Conservation (phyloP, 2,329 filamentous ascomycete species). For the Aspergillus ustus region DNA sequence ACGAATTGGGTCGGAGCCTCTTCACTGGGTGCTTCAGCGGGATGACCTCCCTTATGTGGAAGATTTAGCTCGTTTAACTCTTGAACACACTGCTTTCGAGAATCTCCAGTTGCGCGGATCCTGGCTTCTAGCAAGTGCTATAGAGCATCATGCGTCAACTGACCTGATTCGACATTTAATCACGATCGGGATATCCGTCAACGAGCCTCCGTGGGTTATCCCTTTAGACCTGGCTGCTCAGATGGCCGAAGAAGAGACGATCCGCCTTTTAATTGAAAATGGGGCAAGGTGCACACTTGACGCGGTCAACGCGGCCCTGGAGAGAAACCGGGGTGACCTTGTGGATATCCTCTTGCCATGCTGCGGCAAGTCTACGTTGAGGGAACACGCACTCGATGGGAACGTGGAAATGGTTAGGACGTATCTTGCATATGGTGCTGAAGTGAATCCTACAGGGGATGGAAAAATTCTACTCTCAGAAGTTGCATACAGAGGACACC, state of each 20-base stretch:
- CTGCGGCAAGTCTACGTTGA: not conserved
- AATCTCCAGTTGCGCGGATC: not conserved
- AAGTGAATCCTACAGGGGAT: not conserved
- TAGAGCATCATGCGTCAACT: not conserved
- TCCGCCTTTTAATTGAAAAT: not conserved
- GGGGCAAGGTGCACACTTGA: not conserved
- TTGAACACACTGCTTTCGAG: not conserved
- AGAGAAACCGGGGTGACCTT: not conserved
- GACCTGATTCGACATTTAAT: not conserved
- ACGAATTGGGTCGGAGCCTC: not conserved
- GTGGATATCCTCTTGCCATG: not conserved
- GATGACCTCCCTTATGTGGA: not conserved
- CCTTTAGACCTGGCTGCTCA: no score
- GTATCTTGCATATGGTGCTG: not conserved
- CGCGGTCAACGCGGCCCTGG: not conserved
- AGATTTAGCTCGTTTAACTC: not conserved
- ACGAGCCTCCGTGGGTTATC: not conserved
- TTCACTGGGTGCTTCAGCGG: not conserved
- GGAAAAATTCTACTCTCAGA: not conserved
- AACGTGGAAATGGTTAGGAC: not conserved
- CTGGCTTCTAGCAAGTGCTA: not conserved
- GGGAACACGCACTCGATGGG: not conserved
- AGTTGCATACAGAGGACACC: not conserved
- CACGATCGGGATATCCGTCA: not conserved
- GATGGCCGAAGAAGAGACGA: no score